Evolutionary conservation across 1,284 basidiomycete genomes (phyloP).

Genomic region (Apiotrichum montevideense): DNA sequence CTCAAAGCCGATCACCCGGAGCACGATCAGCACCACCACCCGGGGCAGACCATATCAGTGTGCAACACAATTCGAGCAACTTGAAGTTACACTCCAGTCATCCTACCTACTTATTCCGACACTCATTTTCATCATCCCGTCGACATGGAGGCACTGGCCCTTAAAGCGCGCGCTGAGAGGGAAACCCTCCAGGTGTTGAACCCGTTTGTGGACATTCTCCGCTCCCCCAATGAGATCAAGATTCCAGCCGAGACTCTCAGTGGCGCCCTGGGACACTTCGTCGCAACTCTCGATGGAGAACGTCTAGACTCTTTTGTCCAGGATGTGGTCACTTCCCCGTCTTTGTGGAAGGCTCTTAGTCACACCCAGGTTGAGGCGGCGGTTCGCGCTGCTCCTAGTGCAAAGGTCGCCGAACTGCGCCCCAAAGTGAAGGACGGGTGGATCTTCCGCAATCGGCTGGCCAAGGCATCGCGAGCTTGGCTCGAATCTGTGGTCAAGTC

Average conservation of each 20-base stretch:
- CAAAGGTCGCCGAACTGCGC: slow-evolving; percentile 5
- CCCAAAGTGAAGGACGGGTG: slow-evolving; percentile 10
- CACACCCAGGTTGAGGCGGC: slow-evolving; percentile 1
- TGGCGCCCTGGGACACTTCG: slow-evolving; percentile 38
- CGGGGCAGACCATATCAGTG: too few species aligned
- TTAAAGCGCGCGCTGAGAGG: background rate
- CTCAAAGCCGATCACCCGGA: too few species aligned
- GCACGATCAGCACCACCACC: too few species aligned
- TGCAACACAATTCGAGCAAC: too few species aligned
- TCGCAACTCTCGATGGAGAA: slow-evolving; percentile 19
- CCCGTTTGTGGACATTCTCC: slow-evolving; percentile 24
- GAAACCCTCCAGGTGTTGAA: slow-evolving; percentile 20
- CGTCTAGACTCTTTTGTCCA: slow-evolving; percentile 19
- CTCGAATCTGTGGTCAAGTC: slow-evolving; percentile 4
- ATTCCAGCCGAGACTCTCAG: slow-evolving; percentile 29
- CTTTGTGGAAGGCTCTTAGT: slow-evolving; percentile 19
- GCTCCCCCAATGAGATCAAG: slow-evolving; percentile 13
- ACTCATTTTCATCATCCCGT: too few species aligned
- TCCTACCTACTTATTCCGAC: too few species aligned
- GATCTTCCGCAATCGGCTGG: slow-evolving; percentile 10
- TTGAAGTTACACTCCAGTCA: too few species aligned
- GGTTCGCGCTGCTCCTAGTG: slow-evolving; percentile 3
- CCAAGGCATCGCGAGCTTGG: slow-evolving; percentile 13
- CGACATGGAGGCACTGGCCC: background rate
- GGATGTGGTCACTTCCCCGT: slow-evolving; percentile 21